These are phyloP conservation scores for Tilletia indica DNA, from an alignment of 1,284 basidiomycete species.

Conservation along the genomic window DNA sequence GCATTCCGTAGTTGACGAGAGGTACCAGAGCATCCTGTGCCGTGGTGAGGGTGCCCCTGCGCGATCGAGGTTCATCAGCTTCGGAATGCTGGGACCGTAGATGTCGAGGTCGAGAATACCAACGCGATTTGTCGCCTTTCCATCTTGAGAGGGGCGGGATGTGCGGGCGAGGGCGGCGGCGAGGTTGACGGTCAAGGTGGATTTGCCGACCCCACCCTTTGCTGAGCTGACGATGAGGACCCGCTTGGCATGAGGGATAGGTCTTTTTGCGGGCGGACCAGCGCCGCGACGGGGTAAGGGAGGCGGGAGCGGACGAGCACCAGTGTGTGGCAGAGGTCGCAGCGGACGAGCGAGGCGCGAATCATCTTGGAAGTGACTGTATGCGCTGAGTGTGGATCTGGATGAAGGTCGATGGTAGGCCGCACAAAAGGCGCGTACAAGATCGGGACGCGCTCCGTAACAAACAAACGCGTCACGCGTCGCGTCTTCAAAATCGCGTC, in stretches of 20 bases:
- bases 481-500: no score
- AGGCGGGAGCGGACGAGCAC: conserved; percentile 2
- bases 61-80: conserved; percentile 83
- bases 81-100: conserved; percentile 93
- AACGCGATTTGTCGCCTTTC: conserved; percentile 54
- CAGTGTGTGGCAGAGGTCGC: not conserved
- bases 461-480: no score
- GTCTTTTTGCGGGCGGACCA: conserved; percentile 59
- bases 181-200: conserved; percentile 82
- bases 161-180: conserved; percentile 67
- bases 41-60: conserved; percentile 79
- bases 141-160: not conserved
- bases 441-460: no score
- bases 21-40: conserved; percentile 69
- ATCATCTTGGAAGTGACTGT: not conserved
- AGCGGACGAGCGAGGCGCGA: not conserved
- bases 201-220: conserved; percentile 96
- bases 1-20: conserved; percentile 81
- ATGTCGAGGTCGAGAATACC: conserved; percentile 92
- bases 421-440: no score
- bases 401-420: no score
- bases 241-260: conserved; percentile 61
- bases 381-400: no score
- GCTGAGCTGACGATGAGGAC: conserved; percentile 87
- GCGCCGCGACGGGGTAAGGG: conserved; percentile 34